Evolutionary conservation across 1,284 basidiomycete species (phyloP), one percentile per base, ranked within the genome.

Genomic region (Puccinia polysora): DNA sequence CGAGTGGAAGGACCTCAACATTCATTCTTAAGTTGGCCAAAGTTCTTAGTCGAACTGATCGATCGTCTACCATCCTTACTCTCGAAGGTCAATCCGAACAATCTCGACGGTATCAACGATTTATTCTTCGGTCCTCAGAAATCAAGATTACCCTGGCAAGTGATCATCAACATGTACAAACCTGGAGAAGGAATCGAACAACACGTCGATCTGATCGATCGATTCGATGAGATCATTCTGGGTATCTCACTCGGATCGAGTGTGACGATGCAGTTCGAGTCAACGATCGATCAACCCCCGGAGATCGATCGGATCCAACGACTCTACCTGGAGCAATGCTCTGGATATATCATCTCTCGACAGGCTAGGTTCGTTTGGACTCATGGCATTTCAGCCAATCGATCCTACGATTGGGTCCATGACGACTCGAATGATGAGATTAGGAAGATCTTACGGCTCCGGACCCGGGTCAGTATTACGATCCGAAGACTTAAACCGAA

Each of bases 191-290:
- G 90, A 10, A 91, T 91, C 74, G 82, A 85, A 0, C 83, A 88
- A 0, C 89, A 91, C 75, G 85, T 91, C 53, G 90, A 91, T 77
- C 81, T 91, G 43, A 82, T 89, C 7, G 81, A 83, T 50, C 84
- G 90, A 20, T 91, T 87, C 76, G 88, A 84, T 14, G 89, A 91
- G 77, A 89, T 88, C 1, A 90, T 91, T 74, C 83, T 91, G 40
- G 88, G 88, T 12, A 84, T 91, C 72, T 89, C 87, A 76, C 81
- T 91, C 38, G 84, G 85, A 18, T 86, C 86, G 55, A 85, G 86
- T 15, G 88, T 86, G 59, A 86, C 86, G 12, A 91, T 91, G 89
- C 83, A 83, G 38, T 90, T 91, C 75, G 81, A 80, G 34, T 74
- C 76, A 23, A 79, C 80, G 56, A 56, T 58, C 18, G 30, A n/a